Evolutionary conservation across 2,329 filamentous ascomycete species (phyloP).

Genomic region (Cylindrodendrum hubeiense): DNA sequence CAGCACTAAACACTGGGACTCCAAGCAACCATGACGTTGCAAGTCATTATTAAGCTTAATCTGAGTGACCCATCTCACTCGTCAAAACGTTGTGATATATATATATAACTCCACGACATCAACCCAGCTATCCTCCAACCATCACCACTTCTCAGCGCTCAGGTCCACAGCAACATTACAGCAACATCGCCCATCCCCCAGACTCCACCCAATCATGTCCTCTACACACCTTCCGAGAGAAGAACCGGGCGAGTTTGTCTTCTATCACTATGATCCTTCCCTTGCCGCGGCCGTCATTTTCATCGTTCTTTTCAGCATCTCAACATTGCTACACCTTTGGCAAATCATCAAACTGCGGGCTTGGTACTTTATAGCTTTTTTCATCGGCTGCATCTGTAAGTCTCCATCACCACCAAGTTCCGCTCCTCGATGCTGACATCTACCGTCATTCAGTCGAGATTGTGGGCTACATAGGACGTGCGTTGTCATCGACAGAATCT

Average conservation of each 20-base stretch:
- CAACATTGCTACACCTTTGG: slow-evolving; percentile 46
- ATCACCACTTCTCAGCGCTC: background rate
- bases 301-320: slow-evolving; percentile 50
- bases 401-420: background rate
- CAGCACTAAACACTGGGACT: background rate
- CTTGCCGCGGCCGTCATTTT: slow-evolving; percentile 55
- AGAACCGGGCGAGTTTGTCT: background rate
- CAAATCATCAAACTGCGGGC: slow-evolving; percentile 53
- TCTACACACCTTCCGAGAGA: background rate
- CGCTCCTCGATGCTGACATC: background rate
- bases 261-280: slow-evolving; percentile 61
- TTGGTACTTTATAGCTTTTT: slow-evolving; percentile 63
- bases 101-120: background rate
- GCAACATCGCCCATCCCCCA: background rate
- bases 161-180: background rate
- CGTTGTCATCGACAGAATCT: slow-evolving; percentile 54
- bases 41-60: background rate
- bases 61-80: background rate
- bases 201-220: background rate
- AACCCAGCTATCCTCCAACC: background rate
- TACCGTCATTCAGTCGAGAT: slow-evolving; percentile 25
- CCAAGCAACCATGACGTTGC: background rate
- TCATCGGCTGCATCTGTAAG: slow-evolving; percentile 60
- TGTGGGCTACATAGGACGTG: slow-evolving; percentile 57
- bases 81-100: background rate